Evolutionary conservation across 129 eudicot species (phyloP), one percentile per base, ranked within the genome.

Genomic region (Gnaphalium uliginosum): DNA sequence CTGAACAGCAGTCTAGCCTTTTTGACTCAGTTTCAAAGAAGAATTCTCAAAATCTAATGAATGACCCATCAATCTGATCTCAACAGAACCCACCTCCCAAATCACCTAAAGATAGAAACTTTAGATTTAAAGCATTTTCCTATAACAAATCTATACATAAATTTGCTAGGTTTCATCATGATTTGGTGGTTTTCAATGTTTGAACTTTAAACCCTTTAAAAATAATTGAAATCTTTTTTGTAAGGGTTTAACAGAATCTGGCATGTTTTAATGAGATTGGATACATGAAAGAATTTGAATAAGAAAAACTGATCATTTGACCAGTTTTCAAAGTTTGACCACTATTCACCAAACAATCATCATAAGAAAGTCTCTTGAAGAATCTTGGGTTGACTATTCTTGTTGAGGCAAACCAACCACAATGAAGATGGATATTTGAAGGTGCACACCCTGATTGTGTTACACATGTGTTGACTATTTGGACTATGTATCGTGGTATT

Each of bases 361-460:
- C 92, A 79, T 74, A 86, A 35, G 92, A 66, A 21, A 89, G 78
- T 63, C 96, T 87, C 79, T 83, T 85, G 89, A 89, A 89, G 15
- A 81, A 59, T 73, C 80, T 80, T 66, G 96, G 96, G 82, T 85
- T 89, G 33, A 89, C 88, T 19, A 87, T 78, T 81, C 83, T 89
- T 71, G 92, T 88, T 9, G 92, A 89, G 15, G 96, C 96, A 79
- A 89, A 89, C 92, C 92, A 87, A 24, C 92, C 92, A 68, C 96
- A 89, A 30, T 83, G 86, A 54, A 89, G 76, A 77, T 89, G 96
- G 19, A 89, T 87, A 19, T 83, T 85, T n/a, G 96, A 89, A 86
- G 91, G 91, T 50, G 86, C 82, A 76, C 96, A 89, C 5, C 80
- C 85, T 63, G 89, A 81, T 8, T 77, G 78, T 32, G 89, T 73